Evolutionary conservation across 306 rosid genomes (phyloP).

Genomic region (Fragaria vesca): DNA sequence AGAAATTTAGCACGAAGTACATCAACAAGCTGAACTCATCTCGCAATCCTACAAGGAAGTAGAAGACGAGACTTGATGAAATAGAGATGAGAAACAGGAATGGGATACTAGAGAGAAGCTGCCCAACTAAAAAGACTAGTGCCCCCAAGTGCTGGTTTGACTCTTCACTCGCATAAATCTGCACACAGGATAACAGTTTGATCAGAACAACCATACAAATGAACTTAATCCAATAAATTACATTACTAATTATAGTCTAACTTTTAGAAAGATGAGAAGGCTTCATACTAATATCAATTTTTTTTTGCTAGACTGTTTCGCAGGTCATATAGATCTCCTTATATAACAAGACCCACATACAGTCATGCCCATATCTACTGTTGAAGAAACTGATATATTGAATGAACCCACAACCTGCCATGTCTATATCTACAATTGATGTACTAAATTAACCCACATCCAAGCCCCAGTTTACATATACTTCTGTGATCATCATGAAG

Average conservation of each 20-base stretch:
- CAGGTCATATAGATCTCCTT: neutral
- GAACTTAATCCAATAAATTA: neutral
- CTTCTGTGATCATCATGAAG: neutral
- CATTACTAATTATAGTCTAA: neutral
- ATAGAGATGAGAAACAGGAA: conserved; percentile 95
- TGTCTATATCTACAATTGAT: neutral
- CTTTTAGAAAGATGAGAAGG: neutral
- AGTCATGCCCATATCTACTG: neutral
- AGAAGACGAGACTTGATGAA: conserved; percentile 87
- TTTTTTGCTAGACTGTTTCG: neutral
- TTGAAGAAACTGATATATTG: neutral
- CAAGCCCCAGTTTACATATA: neutral
- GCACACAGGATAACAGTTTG: conserved; percentile 34
- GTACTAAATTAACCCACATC: neutral
- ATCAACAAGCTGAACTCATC: conserved; percentile 92
- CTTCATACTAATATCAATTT: neutral
- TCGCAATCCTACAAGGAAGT: conserved; percentile 80
- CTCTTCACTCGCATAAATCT: conserved; percentile 85
- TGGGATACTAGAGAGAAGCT: conserved; percentile 94
- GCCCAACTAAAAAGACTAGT: conserved; percentile 80
- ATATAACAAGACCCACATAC: neutral
- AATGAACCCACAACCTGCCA: neutral
- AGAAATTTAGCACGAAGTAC: conserved; percentile 97
- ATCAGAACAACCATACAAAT: conserved; percentile 12
- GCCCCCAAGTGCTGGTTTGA: conserved; percentile 85